phyloP scores from a whole-genome alignment of 2,329 filamentous ascomycete genomes.

The Sclerotiophoma versabilis region DNA sequence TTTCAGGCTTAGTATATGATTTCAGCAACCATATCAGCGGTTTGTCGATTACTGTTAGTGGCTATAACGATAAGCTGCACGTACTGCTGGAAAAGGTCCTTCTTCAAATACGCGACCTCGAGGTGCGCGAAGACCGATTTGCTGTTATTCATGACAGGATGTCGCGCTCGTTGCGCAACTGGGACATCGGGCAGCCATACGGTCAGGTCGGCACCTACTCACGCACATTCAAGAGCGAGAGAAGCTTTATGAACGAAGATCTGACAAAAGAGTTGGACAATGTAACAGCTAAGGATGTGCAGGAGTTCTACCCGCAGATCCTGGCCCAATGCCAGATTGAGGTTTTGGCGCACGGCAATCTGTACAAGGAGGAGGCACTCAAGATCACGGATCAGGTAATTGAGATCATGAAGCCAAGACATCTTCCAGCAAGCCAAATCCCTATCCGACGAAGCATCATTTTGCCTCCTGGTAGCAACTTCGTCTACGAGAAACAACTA shows the following conservation, averaged over 20 bases:
- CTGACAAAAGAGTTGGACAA: conserved; percentile 76
- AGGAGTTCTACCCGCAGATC: conserved; percentile 79
- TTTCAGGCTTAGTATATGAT: conserved; percentile 85
- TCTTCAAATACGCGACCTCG: conserved; percentile 80
- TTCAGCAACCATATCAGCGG: conserved; percentile 77
- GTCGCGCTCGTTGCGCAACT: conserved; percentile 79
- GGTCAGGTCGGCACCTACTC: conserved; percentile 86
- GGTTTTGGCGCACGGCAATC: conserved; percentile 85
- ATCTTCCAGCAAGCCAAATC: conserved; percentile 80
- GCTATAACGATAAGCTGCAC: conserved; percentile 95
- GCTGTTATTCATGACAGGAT: conserved; percentile 89
- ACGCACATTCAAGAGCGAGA: conserved; percentile 78
- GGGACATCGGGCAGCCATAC: conserved; percentile 87
- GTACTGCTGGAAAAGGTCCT: conserved; percentile 91
- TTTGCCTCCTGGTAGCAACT: conserved; percentile 81
- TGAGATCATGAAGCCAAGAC: conserved; percentile 74
- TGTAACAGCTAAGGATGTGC: conserved; percentile 76
- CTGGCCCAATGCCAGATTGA: conserved; percentile 87
- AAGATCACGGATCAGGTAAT: conserved; percentile 85
- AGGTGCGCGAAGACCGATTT: conserved; percentile 86
- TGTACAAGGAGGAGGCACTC: conserved; percentile 92
- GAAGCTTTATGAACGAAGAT: conserved; percentile 80
- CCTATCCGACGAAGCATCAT: conserved; percentile 78
- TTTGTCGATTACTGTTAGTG: conserved; percentile 78
- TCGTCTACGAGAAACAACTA: conserved; percentile 79